A percentile compares a stretch with the other conserved stretches of the same genome.
phyloP scores from a whole-genome alignment of 23 red algal species.

The Gracilaria vermiculophylla region DNA sequence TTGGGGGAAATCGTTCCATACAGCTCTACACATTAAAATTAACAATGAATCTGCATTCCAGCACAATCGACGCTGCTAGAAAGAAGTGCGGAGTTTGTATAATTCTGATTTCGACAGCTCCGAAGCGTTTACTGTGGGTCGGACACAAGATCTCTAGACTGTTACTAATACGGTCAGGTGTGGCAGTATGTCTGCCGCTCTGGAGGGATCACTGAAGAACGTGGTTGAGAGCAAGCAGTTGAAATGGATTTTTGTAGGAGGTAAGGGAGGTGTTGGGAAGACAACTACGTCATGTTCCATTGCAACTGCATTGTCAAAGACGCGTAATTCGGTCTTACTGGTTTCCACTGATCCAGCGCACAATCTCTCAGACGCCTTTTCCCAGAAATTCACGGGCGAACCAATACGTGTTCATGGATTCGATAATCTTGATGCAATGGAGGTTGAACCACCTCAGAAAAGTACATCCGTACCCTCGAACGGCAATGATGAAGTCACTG shows the following conservation, averaged over 20 bases:
- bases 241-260: conserved; percentile 97
- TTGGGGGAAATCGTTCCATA: neutral
- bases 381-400: conserved; percentile 79
- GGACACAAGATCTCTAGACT: too few species aligned
- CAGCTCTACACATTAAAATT: neutral
- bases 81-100: neutral
- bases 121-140: too few species aligned
- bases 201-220: conserved; percentile 70
- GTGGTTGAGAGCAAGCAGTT: conserved; percentile 63
- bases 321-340: conserved; percentile 49
- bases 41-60: neutral
- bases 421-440: conserved; percentile 85
- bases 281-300: conserved; percentile 88
- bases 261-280: conserved; percentile 98
- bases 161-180: neutral
- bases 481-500: neutral
- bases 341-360: conserved; percentile 98
- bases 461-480: neutral
- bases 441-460: conserved; percentile 72
- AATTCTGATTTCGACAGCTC: neutral
- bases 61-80: neutral
- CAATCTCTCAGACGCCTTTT: conserved; percentile 95
- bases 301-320: conserved; percentile 60
- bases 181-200: conserved; percentile 15
- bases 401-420: conserved; percentile 73